These are phyloP conservation scores for Pyrus communis DNA, from an alignment of 306 rosid species.

Conservation along the genomic window DNA sequence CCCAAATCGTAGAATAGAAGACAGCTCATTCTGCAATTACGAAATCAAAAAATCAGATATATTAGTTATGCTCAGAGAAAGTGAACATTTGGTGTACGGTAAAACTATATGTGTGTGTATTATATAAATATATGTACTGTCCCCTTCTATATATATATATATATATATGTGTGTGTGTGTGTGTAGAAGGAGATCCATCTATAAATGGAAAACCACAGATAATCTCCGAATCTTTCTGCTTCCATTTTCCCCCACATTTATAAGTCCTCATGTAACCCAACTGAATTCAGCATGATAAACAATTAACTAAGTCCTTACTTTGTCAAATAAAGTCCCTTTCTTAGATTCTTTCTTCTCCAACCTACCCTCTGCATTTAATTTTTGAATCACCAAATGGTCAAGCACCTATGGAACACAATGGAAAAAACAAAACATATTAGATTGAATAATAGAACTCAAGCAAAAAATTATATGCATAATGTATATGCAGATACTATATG, in stretches of 20 bases:
- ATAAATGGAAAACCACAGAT: slow-evolving; percentile 1
- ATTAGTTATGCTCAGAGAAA: not conserved
- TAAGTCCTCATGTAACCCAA: not conserved
- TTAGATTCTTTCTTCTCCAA: slow-evolving; percentile 96
- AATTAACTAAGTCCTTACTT: slow-evolving; percentile 47
- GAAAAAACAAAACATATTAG: slow-evolving; percentile 14
- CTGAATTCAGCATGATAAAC: slow-evolving; percentile 6
- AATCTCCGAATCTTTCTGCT: not conserved
- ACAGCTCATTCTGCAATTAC: slow-evolving; percentile 79
- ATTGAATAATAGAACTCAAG: slow-evolving; percentile 13
- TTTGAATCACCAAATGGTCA: slow-evolving; percentile 99
- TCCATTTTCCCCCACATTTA: slow-evolving; percentile 1
- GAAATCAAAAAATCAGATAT: not conserved
- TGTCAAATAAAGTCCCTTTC: slow-evolving; percentile 82
- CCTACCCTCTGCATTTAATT: slow-evolving; percentile 95
- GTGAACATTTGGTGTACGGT: not conserved
- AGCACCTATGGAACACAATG: slow-evolving; percentile 63
- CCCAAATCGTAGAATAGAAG: slow-evolving; percentile 93
- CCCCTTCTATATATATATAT: not conserved
- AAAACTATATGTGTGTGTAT: not conserved
- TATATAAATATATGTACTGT: not conserved
- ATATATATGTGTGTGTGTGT: no score
- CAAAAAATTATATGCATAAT: not conserved
- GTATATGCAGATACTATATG: not conserved
- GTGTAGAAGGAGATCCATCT: not conserved